phyloP scores from a whole-genome alignment of 306 rosid species.

The Cucurbita ficifolia region DNA sequence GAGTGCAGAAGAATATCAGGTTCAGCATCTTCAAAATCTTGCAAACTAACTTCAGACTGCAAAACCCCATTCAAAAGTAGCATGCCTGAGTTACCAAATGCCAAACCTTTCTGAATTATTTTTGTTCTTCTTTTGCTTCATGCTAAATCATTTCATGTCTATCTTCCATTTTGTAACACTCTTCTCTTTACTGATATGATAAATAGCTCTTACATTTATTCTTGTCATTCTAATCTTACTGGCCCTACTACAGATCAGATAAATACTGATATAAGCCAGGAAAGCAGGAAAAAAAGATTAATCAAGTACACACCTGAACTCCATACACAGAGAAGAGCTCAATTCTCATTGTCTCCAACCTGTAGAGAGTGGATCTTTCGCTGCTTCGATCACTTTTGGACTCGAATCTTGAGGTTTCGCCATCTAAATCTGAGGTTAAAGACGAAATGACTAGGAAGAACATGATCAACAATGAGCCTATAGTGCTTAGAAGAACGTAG shows the following conservation, averaged over 20 bases:
- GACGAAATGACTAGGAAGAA: neutral
- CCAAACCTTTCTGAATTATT: neutral
- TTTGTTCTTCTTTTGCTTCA: neutral
- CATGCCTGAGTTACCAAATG: neutral
- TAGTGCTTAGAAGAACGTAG: neutral
- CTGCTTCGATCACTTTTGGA: constrained; percentile 22
- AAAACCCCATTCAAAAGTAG: neutral
- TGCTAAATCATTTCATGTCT: neutral
- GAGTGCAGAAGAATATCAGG: constrained; percentile 66
- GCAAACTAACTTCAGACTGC: constrained; percentile 63
- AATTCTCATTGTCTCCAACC: constrained; percentile 64
- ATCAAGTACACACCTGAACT: constrained; percentile 50
- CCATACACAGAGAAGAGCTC: constrained; percentile 76
- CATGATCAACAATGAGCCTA: neutral
- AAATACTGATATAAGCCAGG: neutral
- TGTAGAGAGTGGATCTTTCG: constrained; percentile 38
- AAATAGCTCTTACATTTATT: neutral
- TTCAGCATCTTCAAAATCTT: constrained; percentile 72
- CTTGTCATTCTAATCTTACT: neutral
- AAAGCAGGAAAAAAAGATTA: neutral
- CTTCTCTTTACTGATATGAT: neutral
- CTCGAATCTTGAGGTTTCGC: constrained; percentile 21
- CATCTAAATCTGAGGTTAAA: constrained; percentile 21
- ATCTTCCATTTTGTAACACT: neutral
- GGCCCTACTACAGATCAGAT: neutral